These are phyloP conservation scores for Gossypium anomalum DNA, from an alignment of 345 rosid species.

Conservation along the genomic window DNA sequence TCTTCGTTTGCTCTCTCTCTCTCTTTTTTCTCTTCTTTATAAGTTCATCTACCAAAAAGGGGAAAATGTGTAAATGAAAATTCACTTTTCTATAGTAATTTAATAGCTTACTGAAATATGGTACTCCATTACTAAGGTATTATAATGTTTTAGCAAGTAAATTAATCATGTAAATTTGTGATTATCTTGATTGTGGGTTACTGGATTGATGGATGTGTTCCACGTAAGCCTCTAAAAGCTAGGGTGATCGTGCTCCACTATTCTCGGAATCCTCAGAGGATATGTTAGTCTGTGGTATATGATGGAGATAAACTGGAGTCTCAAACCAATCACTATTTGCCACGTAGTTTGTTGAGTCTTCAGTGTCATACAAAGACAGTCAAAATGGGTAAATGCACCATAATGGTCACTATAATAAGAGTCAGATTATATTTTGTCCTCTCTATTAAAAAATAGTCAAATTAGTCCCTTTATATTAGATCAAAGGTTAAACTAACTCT, in stretches of 20 bases:
- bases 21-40: neutral
- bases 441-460: fast-evolving
- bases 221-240: conserved; percentile 3
- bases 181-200: conserved; percentile 4
- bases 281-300: neutral
- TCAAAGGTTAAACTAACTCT: fast-evolving
- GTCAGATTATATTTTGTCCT: no score
- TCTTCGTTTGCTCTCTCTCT: neutral
- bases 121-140: no score
- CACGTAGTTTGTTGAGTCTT: neutral
- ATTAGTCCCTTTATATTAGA: no score
- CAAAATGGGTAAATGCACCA: neutral
- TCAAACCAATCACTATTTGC: neutral
- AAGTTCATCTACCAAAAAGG: neutral
- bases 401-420: no score
- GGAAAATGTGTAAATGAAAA: neutral
- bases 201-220: conserved; percentile 6
- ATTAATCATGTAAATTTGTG: neutral
- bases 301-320: neutral
- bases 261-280: neutral
- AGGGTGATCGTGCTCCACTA: conserved; percentile 3
- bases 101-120: neutral
- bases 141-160: neutral
- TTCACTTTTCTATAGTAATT: neutral
- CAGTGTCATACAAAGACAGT: neutral